Conservation (phyloP, 257 asterid genomes). For the Lycium barbarum region DNA sequence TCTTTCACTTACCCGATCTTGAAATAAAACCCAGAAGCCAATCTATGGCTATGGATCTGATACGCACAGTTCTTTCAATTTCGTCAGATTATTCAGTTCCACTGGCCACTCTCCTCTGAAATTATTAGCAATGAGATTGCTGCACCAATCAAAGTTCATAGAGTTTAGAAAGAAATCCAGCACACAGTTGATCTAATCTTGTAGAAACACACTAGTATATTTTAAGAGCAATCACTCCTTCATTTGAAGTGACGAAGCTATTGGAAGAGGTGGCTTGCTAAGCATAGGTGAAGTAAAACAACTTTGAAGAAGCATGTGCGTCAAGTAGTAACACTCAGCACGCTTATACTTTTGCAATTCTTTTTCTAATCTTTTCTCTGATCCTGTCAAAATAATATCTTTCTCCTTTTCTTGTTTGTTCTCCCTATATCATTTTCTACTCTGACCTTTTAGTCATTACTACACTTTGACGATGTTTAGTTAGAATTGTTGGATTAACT, state of each 20-base stretch:
- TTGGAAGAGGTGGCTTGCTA: background rate
- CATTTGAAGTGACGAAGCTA: background rate
- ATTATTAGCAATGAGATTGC: slow-evolving; percentile 52
- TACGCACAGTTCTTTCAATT: no score
- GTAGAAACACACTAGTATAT: background rate
- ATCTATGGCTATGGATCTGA: no score
- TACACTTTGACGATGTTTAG: no score
- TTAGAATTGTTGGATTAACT: background rate
- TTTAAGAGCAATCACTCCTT: background rate
- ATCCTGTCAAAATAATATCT: background rate
- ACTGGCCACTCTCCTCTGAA: no score
- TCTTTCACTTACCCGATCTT: no score
- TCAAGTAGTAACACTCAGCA: background rate
- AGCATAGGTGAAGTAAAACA: background rate
- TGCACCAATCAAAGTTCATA: slow-evolving; percentile 38
- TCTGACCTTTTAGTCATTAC: no score
- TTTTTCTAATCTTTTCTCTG: background rate
- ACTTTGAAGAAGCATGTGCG: background rate
- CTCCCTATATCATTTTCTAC: no score
- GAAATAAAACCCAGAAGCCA: no score
- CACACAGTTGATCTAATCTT: background rate
- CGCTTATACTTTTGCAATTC: background rate
- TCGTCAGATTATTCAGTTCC: no score
- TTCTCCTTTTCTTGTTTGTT: background rate
- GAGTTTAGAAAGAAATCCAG: background rate